Conservation (phyloP, 768 basidiomycete genomes). For the Suillus brevipes region DNA sequence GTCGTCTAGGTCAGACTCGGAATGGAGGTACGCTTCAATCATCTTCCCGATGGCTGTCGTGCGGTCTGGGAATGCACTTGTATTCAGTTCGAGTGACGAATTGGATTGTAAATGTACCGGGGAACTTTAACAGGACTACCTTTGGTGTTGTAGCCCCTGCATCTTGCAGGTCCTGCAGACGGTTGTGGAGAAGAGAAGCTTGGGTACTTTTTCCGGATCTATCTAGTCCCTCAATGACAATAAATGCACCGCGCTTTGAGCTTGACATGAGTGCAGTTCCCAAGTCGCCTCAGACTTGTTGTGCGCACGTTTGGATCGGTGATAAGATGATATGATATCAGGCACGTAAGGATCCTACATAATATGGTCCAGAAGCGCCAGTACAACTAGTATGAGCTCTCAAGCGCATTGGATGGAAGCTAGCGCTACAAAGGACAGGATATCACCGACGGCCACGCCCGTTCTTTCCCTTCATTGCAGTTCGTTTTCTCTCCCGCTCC, state of each 20-base stretch:
- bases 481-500: conserved; percentile 62
- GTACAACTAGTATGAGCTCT: not conserved
- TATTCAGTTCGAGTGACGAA: not conserved
- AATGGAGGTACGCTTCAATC: conserved; percentile 90
- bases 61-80: conserved; percentile 56
- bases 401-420: not conserved
- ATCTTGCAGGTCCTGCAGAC: conserved; percentile 40
- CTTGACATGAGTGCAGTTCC: conserved; percentile 7
- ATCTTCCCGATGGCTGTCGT: conserved; percentile 88
- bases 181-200: conserved; percentile 56
- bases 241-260: conserved; percentile 66
- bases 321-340: conserved; percentile 1
- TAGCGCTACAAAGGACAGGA: not conserved
- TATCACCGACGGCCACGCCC: conserved; percentile 24
- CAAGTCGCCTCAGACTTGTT: not conserved
- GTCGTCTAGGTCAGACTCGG: conserved; percentile 86
- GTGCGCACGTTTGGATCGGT: not conserved
- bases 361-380: not conserved
- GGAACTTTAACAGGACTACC: conserved; percentile 79
- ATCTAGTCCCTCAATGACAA: conserved; percentile 96
- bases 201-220: conserved; percentile 95
- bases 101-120: conserved; percentile 51
- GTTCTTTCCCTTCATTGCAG: conserved; percentile 25
- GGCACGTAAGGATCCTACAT: not conserved
- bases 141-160: conserved; percentile 9